phyloP scores from a whole-genome alignment of 495 filamentous ascomycete genomes.

The Lentithecium fluviatile region DNA sequence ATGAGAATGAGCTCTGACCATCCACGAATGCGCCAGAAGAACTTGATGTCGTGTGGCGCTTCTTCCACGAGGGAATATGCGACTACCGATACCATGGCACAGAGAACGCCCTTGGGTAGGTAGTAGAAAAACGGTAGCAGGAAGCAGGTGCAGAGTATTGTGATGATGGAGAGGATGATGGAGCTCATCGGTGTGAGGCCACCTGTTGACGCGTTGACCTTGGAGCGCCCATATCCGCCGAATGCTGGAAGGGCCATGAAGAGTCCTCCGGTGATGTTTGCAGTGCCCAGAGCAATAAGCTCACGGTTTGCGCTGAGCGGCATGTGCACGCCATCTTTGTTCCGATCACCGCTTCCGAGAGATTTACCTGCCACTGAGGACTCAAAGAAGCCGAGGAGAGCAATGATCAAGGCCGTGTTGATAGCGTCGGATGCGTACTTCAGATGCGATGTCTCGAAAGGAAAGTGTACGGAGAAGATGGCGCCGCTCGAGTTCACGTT shows the following conservation, averaged over 20 bases:
- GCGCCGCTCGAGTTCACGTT: slow-evolving; percentile 67
- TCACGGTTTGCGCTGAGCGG: slow-evolving; percentile 88
- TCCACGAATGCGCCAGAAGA: slow-evolving; percentile 83
- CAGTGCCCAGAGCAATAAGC: slow-evolving; percentile 85
- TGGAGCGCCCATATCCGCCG: slow-evolving; percentile 94
- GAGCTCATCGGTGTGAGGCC: slow-evolving; percentile 91
- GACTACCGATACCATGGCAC: slow-evolving; percentile 91
- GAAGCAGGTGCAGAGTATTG: slow-evolving; percentile 73
- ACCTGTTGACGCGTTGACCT: slow-evolving; percentile 88
- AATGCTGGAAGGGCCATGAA: slow-evolving; percentile 92
- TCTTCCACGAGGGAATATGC: slow-evolving; percentile 95
- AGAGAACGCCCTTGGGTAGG: slow-evolving; percentile 93
- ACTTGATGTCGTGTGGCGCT: slow-evolving; percentile 82
- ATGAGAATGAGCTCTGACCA: slow-evolving; percentile 84
- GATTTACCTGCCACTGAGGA: slow-evolving; percentile 96
- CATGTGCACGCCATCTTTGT: slow-evolving; percentile 65
- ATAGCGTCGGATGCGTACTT: slow-evolving; percentile 81
- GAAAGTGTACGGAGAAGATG: slow-evolving; percentile 80
- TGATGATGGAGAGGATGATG: slow-evolving; percentile 77
- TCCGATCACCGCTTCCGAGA: slow-evolving; percentile 54
- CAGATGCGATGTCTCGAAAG: slow-evolving; percentile 72
- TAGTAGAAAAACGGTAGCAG: slow-evolving; percentile 92
- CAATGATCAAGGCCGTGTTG: slow-evolving; percentile 90
- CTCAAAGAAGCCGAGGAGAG: slow-evolving; percentile 95
- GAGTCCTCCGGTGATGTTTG: slow-evolving; percentile 85